phyloP scores from a whole-genome alignment of 371 early-diverging fungal species.

The Synchytrium microbalum region DNA sequence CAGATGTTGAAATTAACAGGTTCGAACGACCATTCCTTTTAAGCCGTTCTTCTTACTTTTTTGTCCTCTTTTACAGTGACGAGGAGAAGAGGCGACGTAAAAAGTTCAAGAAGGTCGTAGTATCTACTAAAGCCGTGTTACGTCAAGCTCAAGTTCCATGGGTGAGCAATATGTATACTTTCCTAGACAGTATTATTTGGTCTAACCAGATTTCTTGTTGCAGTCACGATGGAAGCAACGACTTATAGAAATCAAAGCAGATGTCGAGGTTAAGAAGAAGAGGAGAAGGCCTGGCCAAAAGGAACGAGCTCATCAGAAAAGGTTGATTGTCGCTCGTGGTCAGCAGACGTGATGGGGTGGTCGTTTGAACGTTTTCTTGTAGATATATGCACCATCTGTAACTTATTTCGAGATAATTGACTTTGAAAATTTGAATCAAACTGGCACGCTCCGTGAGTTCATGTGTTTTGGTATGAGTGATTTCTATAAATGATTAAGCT shows the following conservation, averaged over 20 bases:
- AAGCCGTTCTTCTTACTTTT: too few relatives aligned
- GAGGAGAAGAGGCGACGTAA: not conserved
- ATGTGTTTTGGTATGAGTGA: too few relatives aligned
- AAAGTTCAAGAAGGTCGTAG: not conserved
- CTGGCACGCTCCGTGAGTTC: too few relatives aligned
- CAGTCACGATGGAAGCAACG: not conserved
- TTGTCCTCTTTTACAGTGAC: not conserved
- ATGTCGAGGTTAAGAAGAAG: not conserved
- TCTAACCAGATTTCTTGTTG: not conserved
- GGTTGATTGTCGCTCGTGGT: too few relatives aligned
- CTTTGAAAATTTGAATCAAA: too few relatives aligned
- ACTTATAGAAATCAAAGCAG: not conserved
- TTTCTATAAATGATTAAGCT: too few relatives aligned
- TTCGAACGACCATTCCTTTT: too few relatives aligned
- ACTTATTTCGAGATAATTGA: too few relatives aligned
- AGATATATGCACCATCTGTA: too few relatives aligned
- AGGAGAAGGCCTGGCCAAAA: not conserved
- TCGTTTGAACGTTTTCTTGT: not conserved
- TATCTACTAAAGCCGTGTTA: not conserved
- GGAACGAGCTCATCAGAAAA: not conserved
- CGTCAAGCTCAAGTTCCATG: not conserved
- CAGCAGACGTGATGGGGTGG: not conserved
- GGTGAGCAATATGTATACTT: not conserved
- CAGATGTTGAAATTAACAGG: not conserved
- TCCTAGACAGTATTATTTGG: not conserved